A percentile compares a stretch with the other conserved stretches of the same genome.
phyloP scores from a whole-genome alignment of 2,329 filamentous ascomycete genomes.

The Microthyrium microscopicum region DNA sequence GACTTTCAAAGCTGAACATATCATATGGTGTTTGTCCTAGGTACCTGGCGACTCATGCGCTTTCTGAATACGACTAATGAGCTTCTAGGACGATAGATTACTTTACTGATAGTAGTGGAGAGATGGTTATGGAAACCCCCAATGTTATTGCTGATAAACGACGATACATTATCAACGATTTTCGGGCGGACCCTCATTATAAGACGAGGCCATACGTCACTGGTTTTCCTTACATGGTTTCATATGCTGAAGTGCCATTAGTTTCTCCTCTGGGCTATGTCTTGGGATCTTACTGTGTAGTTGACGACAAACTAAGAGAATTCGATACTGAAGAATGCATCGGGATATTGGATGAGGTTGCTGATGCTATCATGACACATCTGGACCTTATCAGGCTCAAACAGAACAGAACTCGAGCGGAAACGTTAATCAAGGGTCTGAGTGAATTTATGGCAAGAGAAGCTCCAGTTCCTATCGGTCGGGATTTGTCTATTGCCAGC shows the following conservation, averaged over 20 bases:
- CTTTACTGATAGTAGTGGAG: slow-evolving; percentile 4
- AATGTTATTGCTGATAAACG: neutral
- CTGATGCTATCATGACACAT: slow-evolving; percentile 10
- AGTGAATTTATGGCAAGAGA: slow-evolving; percentile 10
- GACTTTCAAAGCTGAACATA: slow-evolving; percentile 2
- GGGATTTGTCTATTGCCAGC: neutral
- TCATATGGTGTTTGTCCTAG: slow-evolving; percentile 3
- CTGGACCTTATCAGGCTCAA: slow-evolving; percentile 10
- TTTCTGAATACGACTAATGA: no score
- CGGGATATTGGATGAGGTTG: slow-evolving; percentile 10
- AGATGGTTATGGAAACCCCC: neutral
- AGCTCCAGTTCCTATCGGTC: neutral
- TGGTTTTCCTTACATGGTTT: slow-evolving; percentile 16
- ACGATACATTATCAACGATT: slow-evolving; percentile 7
- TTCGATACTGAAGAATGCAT: slow-evolving; percentile 10
- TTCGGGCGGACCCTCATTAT: slow-evolving; percentile 16
- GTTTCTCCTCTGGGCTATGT: slow-evolving; percentile 16
- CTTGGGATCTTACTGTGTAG: slow-evolving; percentile 19
- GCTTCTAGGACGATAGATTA: neutral
- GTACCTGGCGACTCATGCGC: neutral
- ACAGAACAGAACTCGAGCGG: slow-evolving; percentile 8
- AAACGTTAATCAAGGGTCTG: slow-evolving; percentile 10
- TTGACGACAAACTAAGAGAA: slow-evolving; percentile 15
- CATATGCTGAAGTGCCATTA: slow-evolving; percentile 19
- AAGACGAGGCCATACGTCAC: slow-evolving; percentile 15